Evolutionary conservation across 2,329 filamentous ascomycete genomes (phyloP).

Genomic region (Clonostachys rhizophaga): DNA sequence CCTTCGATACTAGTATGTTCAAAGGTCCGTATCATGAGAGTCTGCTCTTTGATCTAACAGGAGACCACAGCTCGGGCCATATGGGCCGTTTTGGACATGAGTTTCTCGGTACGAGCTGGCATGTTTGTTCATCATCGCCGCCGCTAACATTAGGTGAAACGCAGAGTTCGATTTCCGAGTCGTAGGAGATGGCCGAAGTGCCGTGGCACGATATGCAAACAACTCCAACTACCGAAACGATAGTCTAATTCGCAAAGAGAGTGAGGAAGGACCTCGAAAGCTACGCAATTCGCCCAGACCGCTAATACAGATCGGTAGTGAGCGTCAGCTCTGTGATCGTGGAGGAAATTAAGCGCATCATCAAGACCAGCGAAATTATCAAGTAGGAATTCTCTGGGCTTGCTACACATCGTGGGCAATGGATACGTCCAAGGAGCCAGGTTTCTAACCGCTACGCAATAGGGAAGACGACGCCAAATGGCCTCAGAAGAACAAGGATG

Average conservation of each 20-base stretch:
- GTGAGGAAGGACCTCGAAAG: constrained; percentile 47
- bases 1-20: constrained; percentile 90
- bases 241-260: constrained; percentile 98
- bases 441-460: constrained; percentile 3
- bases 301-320: constrained; percentile 52
- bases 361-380: constrained; percentile 95
- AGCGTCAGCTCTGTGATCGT: constrained; percentile 89
- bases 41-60: neutral
- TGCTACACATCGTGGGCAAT: neutral
- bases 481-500: constrained; percentile 99
- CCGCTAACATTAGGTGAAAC: constrained; percentile 1
- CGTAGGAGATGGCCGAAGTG: constrained; percentile 87
- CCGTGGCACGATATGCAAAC: constrained; percentile 94
- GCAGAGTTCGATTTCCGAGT: constrained; percentile 95
- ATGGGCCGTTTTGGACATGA: constrained; percentile 97
- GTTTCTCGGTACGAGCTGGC: constrained; percentile 67
- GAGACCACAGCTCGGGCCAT: constrained; percentile 75
- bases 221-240: constrained; percentile 99
- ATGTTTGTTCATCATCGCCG: neutral
- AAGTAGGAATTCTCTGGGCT: constrained; percentile 57
- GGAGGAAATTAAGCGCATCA: constrained; percentile 93
- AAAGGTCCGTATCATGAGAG: neutral
- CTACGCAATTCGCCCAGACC: neutral
- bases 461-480: constrained; percentile 98
- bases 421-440: neutral